These are phyloP conservation scores for Stentor coeruleus DNA, from an alignment of 73 alveolate genomes.

Conservation along the genomic window DNA sequence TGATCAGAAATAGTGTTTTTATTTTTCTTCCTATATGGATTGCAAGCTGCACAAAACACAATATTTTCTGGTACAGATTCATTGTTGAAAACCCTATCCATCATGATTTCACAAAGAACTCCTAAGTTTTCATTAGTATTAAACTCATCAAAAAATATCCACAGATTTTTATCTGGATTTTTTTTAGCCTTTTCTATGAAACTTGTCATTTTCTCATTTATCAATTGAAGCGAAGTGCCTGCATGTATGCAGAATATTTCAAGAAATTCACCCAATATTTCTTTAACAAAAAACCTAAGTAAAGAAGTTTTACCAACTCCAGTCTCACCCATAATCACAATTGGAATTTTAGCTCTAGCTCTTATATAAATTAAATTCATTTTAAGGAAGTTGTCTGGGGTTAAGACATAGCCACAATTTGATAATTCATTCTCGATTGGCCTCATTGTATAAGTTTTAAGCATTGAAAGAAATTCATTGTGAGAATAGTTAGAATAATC, in stretches of 20 bases:
- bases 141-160: slow-evolving; percentile 72
- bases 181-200: slow-evolving; percentile 37
- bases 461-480: background rate
- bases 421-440: background rate
- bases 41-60: slow-evolving; percentile 69
- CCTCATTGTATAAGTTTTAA: background rate
- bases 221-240: slow-evolving; percentile 48
- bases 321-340: slow-evolving; percentile 75
- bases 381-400: slow-evolving; percentile 51
- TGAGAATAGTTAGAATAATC: slow-evolving; percentile 4
- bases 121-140: slow-evolving; percentile 58
- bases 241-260: slow-evolving; percentile 56
- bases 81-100: slow-evolving; percentile 55
- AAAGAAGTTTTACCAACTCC: slow-evolving; percentile 76
- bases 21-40: slow-evolving; percentile 40
- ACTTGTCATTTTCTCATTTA: slow-evolving; percentile 34
- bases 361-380: slow-evolving; percentile 48
- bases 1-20: background rate
- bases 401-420: slow-evolving; percentile 27
- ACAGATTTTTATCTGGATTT: slow-evolving; percentile 32
- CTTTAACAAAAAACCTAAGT: slow-evolving; percentile 51
- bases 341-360: slow-evolving; percentile 57
- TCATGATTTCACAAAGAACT: slow-evolving; percentile 55
- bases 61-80: slow-evolving; percentile 48
- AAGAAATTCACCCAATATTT: slow-evolving; percentile 41